Conservation (phyloP, 1,284 basidiomycete species). For the Marasmius fiardii region DNA sequence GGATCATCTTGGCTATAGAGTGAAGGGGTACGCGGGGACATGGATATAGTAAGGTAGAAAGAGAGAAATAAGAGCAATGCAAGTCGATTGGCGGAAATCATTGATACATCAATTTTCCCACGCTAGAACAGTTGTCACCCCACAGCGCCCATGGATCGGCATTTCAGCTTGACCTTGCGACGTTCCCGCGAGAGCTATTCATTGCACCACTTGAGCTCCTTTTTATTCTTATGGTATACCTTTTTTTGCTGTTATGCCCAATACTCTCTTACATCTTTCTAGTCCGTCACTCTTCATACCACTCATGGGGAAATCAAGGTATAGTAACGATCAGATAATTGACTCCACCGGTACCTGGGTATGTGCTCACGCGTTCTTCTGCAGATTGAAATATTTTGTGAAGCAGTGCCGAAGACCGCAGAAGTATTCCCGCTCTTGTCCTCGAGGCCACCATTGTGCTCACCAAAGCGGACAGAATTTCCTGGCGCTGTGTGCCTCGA, state of each 20-base stretch:
- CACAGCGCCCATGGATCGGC: background rate
- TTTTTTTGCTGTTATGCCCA: background rate
- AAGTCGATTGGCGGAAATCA: conserved; percentile 15
- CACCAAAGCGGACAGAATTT: conserved; percentile 69
- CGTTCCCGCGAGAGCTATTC: background rate
- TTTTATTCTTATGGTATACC: background rate
- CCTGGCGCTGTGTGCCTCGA: conserved; percentile 87
- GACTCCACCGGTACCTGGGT: background rate
- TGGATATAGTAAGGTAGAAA: conserved; percentile 29
- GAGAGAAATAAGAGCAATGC: conserved; percentile 21
- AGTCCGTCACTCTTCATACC: conserved; percentile 97
- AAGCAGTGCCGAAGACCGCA: conserved; percentile 90
- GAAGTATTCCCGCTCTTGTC: conserved; percentile 52
- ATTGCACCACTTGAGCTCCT: background rate
- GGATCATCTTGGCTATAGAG: conserved; percentile 74
- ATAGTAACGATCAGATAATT: conserved; percentile 1
- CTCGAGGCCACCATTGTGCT: conserved; percentile 6
- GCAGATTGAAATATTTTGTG: conserved; percentile 96
- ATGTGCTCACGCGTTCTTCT: conserved; percentile 2
- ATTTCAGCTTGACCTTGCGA: background rate
- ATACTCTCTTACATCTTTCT: conserved; percentile 9
- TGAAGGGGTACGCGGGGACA: conserved; percentile 55
- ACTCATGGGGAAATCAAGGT: conserved; percentile 95
- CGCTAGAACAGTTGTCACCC: background rate
- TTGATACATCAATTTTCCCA: background rate